A percentile compares a stretch with the other conserved stretches of the same genome.
phyloP scores from a whole-genome alignment of 805 yeast species.

The Debaryomyces maramus region DNA sequence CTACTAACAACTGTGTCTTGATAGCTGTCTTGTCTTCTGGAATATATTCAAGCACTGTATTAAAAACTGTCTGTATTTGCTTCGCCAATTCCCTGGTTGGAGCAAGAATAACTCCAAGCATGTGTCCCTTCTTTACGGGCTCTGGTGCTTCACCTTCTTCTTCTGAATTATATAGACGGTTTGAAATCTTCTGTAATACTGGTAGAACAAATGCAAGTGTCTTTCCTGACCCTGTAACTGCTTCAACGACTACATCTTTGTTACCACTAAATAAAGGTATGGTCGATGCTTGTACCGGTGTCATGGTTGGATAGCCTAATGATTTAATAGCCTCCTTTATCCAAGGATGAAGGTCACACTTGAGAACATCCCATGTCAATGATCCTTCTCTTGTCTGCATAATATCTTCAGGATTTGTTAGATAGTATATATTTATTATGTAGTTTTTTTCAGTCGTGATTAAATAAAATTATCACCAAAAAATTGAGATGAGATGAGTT shows the following conservation, averaged over 20 bases:
- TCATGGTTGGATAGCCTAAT: conserved; percentile 77
- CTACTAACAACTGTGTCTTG: conserved; percentile 62
- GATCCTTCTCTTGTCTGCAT: conserved; percentile 38
- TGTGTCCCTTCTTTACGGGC: conserved; percentile 57
- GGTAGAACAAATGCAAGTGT: conserved; percentile 91
- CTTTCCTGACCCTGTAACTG: conserved; percentile 98
- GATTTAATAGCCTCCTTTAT: conserved; percentile 67
- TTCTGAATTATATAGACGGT: conserved; percentile 22
- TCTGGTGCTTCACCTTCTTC: conserved; percentile 23
- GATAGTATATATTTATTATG: too few relatives aligned
- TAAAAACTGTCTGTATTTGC: conserved; percentile 70
- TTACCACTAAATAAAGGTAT: conserved; percentile 81
- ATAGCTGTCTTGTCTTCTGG: conserved; percentile 49
- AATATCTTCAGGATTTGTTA: too few relatives aligned
- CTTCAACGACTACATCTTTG: conserved; percentile 95
- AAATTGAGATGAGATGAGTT: conserved; percentile 9
- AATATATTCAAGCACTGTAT: conserved; percentile 54
- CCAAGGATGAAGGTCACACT: conserved; percentile 65
- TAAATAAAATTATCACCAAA: conserved; percentile 1
- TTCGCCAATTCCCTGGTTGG: conserved; percentile 72
- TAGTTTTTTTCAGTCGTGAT: background rate
- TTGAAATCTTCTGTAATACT: conserved; percentile 62
- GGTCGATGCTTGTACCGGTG: conserved; percentile 96
- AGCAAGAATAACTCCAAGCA: conserved; percentile 70
- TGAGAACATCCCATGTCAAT: conserved; percentile 60